Conservation (phyloP, 768 basidiomycete species). For the Antrodiella citrinella region DNA sequence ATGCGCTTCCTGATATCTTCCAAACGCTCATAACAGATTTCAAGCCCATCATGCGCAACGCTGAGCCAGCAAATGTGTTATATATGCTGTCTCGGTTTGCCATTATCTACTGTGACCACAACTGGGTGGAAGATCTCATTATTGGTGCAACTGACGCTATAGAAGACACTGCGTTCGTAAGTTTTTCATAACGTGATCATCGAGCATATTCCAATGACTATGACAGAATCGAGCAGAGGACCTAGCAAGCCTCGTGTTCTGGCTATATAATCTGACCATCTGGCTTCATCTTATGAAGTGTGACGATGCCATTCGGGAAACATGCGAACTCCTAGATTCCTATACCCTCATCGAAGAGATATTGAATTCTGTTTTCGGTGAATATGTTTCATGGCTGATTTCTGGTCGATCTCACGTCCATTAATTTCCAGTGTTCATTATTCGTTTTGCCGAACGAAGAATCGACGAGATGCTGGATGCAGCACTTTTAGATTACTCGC, state of each 20-base stretch:
- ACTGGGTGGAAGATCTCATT: conserved; percentile 89
- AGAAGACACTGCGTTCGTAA: conserved; percentile 86
- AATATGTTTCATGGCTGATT: conserved; percentile 10
- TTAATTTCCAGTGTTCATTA: conserved; percentile 71
- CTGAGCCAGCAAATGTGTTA: conserved; percentile 84
- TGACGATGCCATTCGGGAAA: conserved; percentile 67
- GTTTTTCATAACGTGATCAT: conserved; percentile 24
- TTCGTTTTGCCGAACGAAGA: conserved; percentile 81
- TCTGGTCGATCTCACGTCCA: background rate
- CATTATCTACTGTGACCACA: conserved; percentile 81
- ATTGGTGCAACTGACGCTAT: conserved; percentile 88
- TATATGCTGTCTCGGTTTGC: conserved; percentile 92
- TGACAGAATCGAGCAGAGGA: conserved; percentile 75
- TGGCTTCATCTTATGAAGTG: conserved; percentile 90
- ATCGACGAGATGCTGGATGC: conserved; percentile 84
- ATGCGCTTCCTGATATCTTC: conserved; percentile 68
- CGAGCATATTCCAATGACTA: conserved; percentile 5
- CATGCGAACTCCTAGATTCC: conserved; percentile 78
- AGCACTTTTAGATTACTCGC: conserved; percentile 74
- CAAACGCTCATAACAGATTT: conserved; percentile 76
- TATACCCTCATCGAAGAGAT: conserved; percentile 87
- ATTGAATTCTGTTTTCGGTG: conserved; percentile 91
- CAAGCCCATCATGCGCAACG: conserved; percentile 59
- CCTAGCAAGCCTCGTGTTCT: conserved; percentile 81
- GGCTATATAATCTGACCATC: conserved; percentile 87